Evolutionary conservation across 805 yeast genomes (phyloP).

Genomic region (Zygosaccharomyces gambellarensis): DNA sequence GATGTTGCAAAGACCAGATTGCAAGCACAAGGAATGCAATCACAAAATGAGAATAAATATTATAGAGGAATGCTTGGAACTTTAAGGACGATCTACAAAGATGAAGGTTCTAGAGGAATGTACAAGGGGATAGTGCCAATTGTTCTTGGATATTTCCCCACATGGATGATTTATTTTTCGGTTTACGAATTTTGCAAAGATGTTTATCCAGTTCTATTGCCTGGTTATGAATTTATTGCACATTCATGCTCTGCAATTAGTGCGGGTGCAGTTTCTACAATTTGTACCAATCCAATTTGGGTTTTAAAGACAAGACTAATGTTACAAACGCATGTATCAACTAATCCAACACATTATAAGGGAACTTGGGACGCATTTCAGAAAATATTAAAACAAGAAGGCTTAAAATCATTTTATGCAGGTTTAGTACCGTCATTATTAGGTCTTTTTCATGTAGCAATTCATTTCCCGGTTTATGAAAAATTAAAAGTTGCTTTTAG

Average conservation of each 20-base stretch:
- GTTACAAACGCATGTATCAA: conserved; percentile 56
- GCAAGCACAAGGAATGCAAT: conserved; percentile 77
- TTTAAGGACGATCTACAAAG: conserved; percentile 55
- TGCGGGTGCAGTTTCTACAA: conserved; percentile 84
- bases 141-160: conserved; percentile 88
- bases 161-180: conserved; percentile 94
- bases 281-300: conserved; percentile 93
- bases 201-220: conserved; percentile 43
- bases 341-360: conserved; percentile 38
- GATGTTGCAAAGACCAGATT: conserved; percentile 93
- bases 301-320: conserved; percentile 92
- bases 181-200: conserved; percentile 77
- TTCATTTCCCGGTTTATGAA: conserved; percentile 93
- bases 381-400: conserved; percentile 76
- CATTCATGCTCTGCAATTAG: conserved; percentile 61
- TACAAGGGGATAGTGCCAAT: conserved; percentile 93
- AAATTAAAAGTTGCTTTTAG: conserved; percentile 56
- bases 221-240: conserved; percentile 36
- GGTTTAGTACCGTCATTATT: conserved; percentile 88
- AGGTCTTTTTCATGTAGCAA: conserved; percentile 90
- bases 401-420: conserved; percentile 73
- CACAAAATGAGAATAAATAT: conserved; percentile 30
- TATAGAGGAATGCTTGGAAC: conserved; percentile 63
- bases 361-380: conserved; percentile 82
- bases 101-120: conserved; percentile 79